Evolutionary conservation across 257 asterid species (phyloP).

Genomic region (Przewalskia tangutica): DNA sequence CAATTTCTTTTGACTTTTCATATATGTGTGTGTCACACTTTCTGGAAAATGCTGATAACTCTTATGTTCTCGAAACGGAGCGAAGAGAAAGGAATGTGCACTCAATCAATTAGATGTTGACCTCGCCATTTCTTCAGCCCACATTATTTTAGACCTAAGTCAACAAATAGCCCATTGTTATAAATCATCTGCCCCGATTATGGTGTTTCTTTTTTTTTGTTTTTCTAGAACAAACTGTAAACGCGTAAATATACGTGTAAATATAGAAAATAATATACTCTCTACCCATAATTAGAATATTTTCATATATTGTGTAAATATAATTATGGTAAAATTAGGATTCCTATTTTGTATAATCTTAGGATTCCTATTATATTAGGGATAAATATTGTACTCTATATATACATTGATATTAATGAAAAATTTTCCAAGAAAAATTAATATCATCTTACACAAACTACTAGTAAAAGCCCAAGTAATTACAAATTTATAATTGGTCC

Average conservation of each 20-base stretch:
- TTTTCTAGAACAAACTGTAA: background rate
- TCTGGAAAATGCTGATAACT: background rate
- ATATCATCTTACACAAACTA: too few species aligned
- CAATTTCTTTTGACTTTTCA: background rate
- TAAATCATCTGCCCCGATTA: background rate
- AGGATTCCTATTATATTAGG: too few species aligned
- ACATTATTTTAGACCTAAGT: constrained; percentile 1
- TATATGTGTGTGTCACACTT: background rate
- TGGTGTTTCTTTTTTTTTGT: background rate
- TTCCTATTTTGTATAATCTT: too few species aligned
- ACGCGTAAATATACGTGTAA: too few species aligned
- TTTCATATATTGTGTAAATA: too few species aligned
- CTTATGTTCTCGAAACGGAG: background rate
- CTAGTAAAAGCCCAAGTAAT: background rate
- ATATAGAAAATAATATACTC: too few species aligned
- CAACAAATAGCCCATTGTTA: background rate
- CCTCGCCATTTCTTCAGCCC: background rate
- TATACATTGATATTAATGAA: too few species aligned
- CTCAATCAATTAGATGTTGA: background rate
- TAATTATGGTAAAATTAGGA: too few species aligned
- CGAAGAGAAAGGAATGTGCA: background rate
- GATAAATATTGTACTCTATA: too few species aligned
- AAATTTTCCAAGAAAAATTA: too few species aligned
- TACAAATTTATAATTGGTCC: background rate
- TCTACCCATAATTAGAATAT: too few species aligned